These are phyloP conservation scores for Apiospora pterosperma DNA, from an alignment of 2,329 filamentous ascomycete species.

Conservation along the genomic window DNA sequence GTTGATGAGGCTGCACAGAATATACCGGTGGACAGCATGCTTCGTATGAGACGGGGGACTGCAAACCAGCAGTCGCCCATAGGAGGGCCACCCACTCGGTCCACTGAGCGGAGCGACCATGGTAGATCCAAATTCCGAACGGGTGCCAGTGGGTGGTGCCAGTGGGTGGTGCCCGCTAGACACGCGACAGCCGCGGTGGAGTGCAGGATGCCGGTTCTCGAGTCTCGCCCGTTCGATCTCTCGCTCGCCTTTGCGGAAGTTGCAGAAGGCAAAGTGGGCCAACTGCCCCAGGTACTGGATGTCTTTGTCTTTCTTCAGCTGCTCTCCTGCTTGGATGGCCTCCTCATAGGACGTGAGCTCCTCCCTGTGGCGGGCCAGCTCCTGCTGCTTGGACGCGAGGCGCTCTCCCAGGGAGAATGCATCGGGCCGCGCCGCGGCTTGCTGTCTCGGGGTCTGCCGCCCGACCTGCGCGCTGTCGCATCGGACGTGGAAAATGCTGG, in stretches of 20 bases:
- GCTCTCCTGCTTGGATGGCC: not conserved
- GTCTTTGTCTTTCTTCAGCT: not conserved
- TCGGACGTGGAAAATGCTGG: too few relatives aligned
- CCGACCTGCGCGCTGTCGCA: too few relatives aligned
- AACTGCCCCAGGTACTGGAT: not conserved
- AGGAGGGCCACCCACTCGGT: too few relatives aligned
- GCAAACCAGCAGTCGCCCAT: too few relatives aligned
- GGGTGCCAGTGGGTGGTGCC: not conserved
- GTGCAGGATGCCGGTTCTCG: not conserved
- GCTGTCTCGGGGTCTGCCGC: too few relatives aligned
- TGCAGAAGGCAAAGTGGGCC: not conserved
- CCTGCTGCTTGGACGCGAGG: not conserved
- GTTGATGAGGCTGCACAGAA: too few relatives aligned
- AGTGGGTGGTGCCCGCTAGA: not conserved
- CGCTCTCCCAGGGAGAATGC: too few relatives aligned
- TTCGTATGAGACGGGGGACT: too few relatives aligned
- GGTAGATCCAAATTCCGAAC: not conserved
- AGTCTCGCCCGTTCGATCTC: not conserved
- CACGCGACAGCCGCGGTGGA: not conserved
- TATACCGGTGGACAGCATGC: too few relatives aligned
- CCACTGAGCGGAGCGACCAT: too few relatives aligned
- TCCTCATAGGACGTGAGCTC: not conserved
- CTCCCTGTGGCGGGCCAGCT: not conserved
- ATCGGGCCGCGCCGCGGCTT: too few relatives aligned
- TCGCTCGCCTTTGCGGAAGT: not conserved